Evolutionary conservation across 2,329 filamentous ascomycete species (phyloP), one percentile per base, ranked within the genome.

Genomic region (Verticillium alfalfae): DNA sequence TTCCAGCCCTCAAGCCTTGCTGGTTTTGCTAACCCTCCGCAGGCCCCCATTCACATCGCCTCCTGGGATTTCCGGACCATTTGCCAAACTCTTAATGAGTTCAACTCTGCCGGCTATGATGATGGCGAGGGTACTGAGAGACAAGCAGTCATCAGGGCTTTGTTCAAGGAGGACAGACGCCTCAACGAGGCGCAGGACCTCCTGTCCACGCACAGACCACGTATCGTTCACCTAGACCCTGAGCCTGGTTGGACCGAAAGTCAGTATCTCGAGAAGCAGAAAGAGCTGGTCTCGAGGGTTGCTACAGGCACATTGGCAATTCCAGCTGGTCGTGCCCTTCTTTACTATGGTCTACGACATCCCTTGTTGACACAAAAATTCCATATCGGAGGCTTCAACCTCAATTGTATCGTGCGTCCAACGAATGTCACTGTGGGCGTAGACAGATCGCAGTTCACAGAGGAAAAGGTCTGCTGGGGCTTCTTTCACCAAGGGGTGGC

Each of bases 401-500:
- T 97, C 39, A 92, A 91, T 60, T 97, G 93, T 70, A 81, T 95
- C 9, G 93, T 99, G 80, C 95, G 93, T 71, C 95, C 96, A 2
- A 88, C 90, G 64, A 95, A 96, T 66, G 93, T 93, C 39, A 96
- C 92, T 2, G 90, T 99, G 36, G 93, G 92, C n/a, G 93, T 95
- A 7, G 95, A 99, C 71, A 92, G 94, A 69, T 82, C 84, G 6
- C 81, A 89, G 2, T 96, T 96, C 70, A 94, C 91, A 0, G 95
- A 99, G 76, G 95, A 99, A 69, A 98, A 96, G 74, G 92, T 97
- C 49, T 94, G 92, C 71, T 99, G 95, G 95, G 93, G 94, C 0
- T 99, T 97, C 76, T 99, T 99, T 76, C 95, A 99, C 72, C 92
- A 96, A 62, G 95, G 95, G 7, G 94, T 96, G 36, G 90, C 94